phyloP scores from a whole-genome alignment of 2,329 filamentous ascomycete species.

The Hypoxylon sp. region DNA sequence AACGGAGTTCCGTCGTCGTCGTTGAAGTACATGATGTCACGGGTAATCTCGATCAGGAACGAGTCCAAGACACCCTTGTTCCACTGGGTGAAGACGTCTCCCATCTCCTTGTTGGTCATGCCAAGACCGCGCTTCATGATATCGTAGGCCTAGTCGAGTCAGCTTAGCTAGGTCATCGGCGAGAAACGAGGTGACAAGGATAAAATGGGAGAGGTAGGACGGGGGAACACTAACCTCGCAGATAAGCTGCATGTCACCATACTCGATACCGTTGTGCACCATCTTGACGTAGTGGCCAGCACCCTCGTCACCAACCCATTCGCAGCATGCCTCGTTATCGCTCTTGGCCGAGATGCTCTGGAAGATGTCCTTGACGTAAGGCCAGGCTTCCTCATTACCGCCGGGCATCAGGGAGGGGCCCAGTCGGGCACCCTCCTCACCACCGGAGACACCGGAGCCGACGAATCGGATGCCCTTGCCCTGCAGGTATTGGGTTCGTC shows the following conservation, averaged over 20 bases:
- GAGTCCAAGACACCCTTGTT: constrained; percentile 99
- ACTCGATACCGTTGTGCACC: constrained; percentile 99
- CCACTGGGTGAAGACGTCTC: constrained; percentile 93
- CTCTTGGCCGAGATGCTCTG: constrained; percentile 98
- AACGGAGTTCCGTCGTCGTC: constrained; percentile 91
- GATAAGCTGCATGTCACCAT: constrained; percentile 99
- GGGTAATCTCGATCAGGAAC: constrained; percentile 99
- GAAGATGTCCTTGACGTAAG: constrained; percentile 98
- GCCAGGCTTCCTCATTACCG: constrained; percentile 98
- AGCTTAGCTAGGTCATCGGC: constrained; percentile 16
- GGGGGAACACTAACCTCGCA: constrained; percentile 81
- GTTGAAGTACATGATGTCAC: constrained; percentile 98
- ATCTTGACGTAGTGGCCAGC: constrained; percentile 99
- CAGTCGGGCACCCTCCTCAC: constrained; percentile 98
- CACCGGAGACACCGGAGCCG: constrained; percentile 96
- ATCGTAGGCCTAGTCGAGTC: constrained; percentile 81
- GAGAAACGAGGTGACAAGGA: background rate
- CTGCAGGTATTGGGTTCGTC: constrained; percentile 87
- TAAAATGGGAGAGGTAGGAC: background rate
- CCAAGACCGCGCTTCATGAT: constrained; percentile 99
- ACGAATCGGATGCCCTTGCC: constrained; percentile 94
- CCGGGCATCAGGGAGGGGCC: constrained; percentile 98
- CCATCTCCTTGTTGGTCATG: constrained; percentile 90
- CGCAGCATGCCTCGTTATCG: constrained; percentile 96
- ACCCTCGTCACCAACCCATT: constrained; percentile 99